These are phyloP conservation scores for Funneliformis geosporum DNA, from an alignment of 192 early-diverging fungal genomes.

Conservation along the genomic window DNA sequence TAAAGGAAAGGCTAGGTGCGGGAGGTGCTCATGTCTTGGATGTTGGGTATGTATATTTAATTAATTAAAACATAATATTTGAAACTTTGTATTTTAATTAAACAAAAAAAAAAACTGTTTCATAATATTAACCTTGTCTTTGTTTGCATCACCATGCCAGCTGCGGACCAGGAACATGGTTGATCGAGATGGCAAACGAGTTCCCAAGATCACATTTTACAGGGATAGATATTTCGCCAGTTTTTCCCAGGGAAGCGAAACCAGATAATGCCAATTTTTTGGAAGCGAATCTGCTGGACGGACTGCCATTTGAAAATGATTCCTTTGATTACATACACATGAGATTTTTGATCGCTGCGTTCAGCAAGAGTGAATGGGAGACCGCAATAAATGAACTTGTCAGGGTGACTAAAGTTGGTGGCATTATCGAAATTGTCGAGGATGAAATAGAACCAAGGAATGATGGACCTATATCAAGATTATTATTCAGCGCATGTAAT, in stretches of 20 bases:
- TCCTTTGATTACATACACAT: constrained; percentile 41
- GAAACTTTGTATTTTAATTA: no score
- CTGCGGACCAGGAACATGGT: constrained; percentile 4
- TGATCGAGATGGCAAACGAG: constrained; percentile 12
- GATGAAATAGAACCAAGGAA: constrained; percentile 19
- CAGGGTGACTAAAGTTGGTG: background rate
- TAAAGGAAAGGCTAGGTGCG: background rate
- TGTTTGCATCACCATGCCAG: background rate
- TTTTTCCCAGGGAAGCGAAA: constrained; percentile 38
- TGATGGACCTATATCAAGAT: constrained; percentile 15
- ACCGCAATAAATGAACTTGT: constrained; percentile 10
- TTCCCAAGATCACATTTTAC: constrained; percentile 36
- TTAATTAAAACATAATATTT: no score
- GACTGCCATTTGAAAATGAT: constrained; percentile 34
- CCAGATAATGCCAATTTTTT: constrained; percentile 40
- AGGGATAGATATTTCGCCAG: constrained; percentile 41
- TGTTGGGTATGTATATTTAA: background rate
- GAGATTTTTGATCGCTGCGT: constrained; percentile 35
- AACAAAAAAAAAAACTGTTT: no score
- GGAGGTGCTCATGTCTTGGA: constrained; percentile 12
- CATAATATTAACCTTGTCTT: no score
- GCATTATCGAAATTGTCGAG: constrained; percentile 8
- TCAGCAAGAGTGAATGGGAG: constrained; percentile 28
- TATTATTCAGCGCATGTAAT: constrained; percentile 10
- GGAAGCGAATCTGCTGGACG: constrained; percentile 35